These are phyloP conservation scores for Leccinum barrowsii DNA, from an alignment of 768 basidiomycete genomes.

Conservation along the genomic window DNA sequence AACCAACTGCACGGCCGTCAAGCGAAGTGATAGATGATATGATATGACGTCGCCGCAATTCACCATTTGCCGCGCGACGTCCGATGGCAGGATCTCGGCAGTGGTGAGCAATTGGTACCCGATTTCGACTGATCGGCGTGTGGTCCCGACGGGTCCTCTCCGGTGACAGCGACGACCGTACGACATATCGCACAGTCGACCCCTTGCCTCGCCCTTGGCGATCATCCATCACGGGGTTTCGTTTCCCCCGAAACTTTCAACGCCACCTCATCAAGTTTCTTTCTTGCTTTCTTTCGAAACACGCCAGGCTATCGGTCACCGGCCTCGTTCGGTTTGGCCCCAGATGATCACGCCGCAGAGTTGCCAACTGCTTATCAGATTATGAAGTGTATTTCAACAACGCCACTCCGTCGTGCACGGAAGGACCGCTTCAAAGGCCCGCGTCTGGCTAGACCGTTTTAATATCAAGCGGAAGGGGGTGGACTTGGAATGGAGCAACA, in stretches of 20 bases:
- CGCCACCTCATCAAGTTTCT: constrained; percentile 18
- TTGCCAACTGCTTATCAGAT: constrained; percentile 8
- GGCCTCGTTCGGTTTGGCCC: constrained; percentile 1
- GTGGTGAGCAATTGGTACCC: neutral
- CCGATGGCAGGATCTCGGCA: constrained; percentile 1
- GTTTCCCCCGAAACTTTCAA: constrained; percentile 1
- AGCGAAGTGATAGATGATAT: neutral
- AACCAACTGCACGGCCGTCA: neutral
- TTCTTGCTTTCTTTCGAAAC: constrained; percentile 9
- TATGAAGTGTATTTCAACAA: constrained; percentile 13
- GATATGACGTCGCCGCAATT: neutral
- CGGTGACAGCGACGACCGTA: neutral
- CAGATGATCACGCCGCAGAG: constrained; percentile 22
- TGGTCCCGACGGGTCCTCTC: neutral
- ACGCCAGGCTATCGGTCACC: constrained; percentile 3
- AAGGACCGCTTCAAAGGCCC: constrained; percentile 3
- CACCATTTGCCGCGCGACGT: neutral
- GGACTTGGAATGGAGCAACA: constrained; percentile 1
- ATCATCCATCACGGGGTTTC: neutral
- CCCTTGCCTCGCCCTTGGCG: constrained; percentile 1
- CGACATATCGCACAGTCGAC: neutral
- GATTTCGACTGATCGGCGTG: constrained; percentile 8
- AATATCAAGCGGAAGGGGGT: constrained; percentile 3
- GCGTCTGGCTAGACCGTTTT: neutral
- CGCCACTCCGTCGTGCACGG: constrained; percentile 23